These are phyloP conservation scores for Neurospora sp. DNA, from an alignment of 495 filamentous ascomycete species.

Conservation along the genomic window DNA sequence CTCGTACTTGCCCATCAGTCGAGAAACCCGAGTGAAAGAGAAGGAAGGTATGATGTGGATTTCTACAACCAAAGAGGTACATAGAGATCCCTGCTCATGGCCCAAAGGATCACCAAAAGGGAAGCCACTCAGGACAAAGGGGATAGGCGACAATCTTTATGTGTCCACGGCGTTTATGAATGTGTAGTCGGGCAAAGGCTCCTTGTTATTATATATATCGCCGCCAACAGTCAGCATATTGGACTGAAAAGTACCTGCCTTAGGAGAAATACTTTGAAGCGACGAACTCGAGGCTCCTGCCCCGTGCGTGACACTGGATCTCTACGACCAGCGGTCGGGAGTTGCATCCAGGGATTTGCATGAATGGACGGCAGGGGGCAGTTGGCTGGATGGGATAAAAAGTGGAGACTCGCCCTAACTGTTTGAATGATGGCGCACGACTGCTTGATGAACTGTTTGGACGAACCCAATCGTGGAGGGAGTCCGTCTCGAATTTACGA, in stretches of 20 bases:
- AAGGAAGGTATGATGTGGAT: not conserved
- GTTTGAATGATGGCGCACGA: not conserved
- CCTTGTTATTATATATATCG: not conserved
- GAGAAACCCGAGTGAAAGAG: not conserved
- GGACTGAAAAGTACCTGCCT: not conserved
- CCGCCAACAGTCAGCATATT: not conserved
- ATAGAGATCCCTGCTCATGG: not conserved
- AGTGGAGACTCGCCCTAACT: not conserved
- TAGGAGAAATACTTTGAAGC: not conserved
- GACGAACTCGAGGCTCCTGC: not conserved
- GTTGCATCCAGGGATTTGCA: not conserved
- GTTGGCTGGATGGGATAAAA: not conserved
- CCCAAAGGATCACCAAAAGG: not conserved
- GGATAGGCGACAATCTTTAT: not conserved
- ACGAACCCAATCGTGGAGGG: too few species aligned
- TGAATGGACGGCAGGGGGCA: not conserved
- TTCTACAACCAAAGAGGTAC: not conserved
- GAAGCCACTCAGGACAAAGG: not conserved
- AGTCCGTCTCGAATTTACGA: not conserved
- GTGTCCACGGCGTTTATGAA: not conserved
- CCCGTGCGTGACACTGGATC: not conserved
- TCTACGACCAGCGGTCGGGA: not conserved
- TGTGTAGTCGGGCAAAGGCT: not conserved
- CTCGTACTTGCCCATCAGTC: not conserved
- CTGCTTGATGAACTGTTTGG: not conserved